Evolutionary conservation across 495 filamentous ascomycete genomes (phyloP), one percentile per base, ranked within the genome.

Genomic region (Hyaloscypha bicolor): DNA sequence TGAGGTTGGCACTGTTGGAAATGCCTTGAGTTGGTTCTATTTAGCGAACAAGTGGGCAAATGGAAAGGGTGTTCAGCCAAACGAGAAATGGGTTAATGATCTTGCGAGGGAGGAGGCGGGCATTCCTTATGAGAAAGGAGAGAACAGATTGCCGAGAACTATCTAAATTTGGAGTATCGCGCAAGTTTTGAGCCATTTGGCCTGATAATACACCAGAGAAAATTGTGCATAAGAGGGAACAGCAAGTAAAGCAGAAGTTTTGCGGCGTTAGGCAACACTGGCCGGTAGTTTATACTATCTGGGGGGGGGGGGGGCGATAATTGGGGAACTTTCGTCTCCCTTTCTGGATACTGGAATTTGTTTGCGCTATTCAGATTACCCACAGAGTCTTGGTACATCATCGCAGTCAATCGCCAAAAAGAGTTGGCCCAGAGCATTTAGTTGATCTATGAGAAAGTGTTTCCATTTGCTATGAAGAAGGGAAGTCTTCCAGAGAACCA

Each of bases 1-100:
- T 74, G 92, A 97, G 73, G 91, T 95, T 12, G 85, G 89, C 58
- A 96, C 92, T 0, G 91, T 93, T 0, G 93, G 93, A 0, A 94
- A 93, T 76, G 87, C 88, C 19, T 76, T 94, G 31, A 83, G 78
- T 66, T 96, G 92, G 92, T 82, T 92, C 67, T 95, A 92, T 71
- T 78, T 96, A 5, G 87, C 88, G 0, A 83, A 87, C 67, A 88
- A 85, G 74, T 80, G 91, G 71, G 78, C 80, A 19, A 80, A 81
- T 51, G 78, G 76, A 1, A 75, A 78, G 9, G 79, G 75, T 33
- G 72, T 79, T 14, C 70, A 78, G 67, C 73, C 76, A 62, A 62
- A 75, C 32, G 78, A 74, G 21, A 69, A 73, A 58, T 96, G 91
- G 92, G 86, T 96, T 39, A 90, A 90, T 67, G 91, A 94, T 73